Evolutionary conservation across 2,329 filamentous ascomycete species (phyloP), one percentile per base, ranked within the genome.

Genomic region (Penicillium sp.): DNA sequence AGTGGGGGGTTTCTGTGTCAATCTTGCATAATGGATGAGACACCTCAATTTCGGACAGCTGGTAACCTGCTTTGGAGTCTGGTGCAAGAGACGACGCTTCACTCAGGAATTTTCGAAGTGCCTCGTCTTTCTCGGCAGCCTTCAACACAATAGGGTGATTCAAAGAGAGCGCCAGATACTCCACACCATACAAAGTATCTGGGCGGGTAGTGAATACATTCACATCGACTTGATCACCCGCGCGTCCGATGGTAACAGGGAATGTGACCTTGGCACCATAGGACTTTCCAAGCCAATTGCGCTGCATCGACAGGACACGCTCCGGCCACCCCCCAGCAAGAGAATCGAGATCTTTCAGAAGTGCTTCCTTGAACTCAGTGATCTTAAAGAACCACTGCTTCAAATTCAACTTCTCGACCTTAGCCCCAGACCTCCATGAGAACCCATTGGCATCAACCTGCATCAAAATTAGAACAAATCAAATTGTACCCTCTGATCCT

Each of bases 301-400:
- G 86, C 72, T 96, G 91, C 84, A 94, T 91, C 4, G 88, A 78
- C 33, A 93, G 67, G 9, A 96, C 91, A 64, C 87, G 84, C 62
- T 94, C 89, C 0, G 91, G 91, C 91, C 91, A 96, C 19, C 82
- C 82, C 2, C 81, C 82, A 12, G 83, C 79, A 35, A 96, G 79
- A 4, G 78, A 73, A 30, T 90, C 84, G 1, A 96, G 79, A 59
- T 90, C 90, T 28, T 85, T 77, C 26, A 95, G 77, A 8, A 96
- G 77, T 4, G 84, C 79, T 51, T 93, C 86, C 58, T 89, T 85
- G 67, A 89, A 94, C 46, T 84, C 83, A 4, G 90, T 93, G 67
- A 94, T 95, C 59, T 86, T 86, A 61, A 96, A 84, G 71, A 95
- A 96, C 91, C 91, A 96, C 73, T 96, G 91, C 74, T 89, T 90